These are phyloP conservation scores for Pestalotiopsis sp. DNA, from an alignment of 2,329 filamentous ascomycete species.

Conservation along the genomic window DNA sequence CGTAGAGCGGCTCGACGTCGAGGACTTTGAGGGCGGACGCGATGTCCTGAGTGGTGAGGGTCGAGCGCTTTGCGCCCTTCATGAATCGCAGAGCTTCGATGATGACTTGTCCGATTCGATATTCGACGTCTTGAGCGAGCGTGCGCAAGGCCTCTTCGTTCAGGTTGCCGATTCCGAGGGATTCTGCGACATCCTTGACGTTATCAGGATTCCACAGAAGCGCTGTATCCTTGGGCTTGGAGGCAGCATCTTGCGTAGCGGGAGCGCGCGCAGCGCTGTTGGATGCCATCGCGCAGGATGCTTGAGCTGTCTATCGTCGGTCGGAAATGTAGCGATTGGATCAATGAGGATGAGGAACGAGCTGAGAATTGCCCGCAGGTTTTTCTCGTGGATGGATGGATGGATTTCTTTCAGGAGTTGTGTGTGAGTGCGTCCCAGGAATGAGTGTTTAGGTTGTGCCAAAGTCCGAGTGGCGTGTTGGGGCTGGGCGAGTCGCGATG, in stretches of 20 bases:
- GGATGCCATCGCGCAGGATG: slow-evolving; percentile 26
- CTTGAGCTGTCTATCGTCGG: not conserved
- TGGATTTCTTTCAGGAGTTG: too few relatives aligned
- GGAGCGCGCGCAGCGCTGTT: slow-evolving; percentile 24
- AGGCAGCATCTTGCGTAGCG: slow-evolving; percentile 21
- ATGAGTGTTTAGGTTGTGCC: too few relatives aligned
- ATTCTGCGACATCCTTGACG: slow-evolving; percentile 93
- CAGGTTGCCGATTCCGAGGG: slow-evolving; percentile 82
- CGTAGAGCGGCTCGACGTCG: slow-evolving; percentile 93
- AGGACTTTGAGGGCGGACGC: slow-evolving; percentile 82
- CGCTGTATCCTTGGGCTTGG: slow-evolving; percentile 28
- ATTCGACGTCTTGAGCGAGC: slow-evolving; percentile 92
- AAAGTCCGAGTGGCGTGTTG: too few relatives aligned
- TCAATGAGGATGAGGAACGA: too few relatives aligned
- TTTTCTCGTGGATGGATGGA: too few relatives aligned
- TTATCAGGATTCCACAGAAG: slow-evolving; percentile 95
- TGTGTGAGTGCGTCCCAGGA: too few relatives aligned
- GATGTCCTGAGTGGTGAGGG: slow-evolving; percentile 86
- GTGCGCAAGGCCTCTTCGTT: slow-evolving; percentile 86
- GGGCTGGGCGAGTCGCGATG: too few relatives aligned
- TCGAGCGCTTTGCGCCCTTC: slow-evolving; percentile 85
- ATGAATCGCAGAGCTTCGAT: slow-evolving; percentile 96
- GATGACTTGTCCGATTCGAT: slow-evolving; percentile 89
- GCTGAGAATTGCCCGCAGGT: too few relatives aligned
- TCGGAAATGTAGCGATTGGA: not conserved